Evolutionary conservation across 2,329 filamentous ascomycete species (phyloP).

Genomic region (Fusarium pseudonygamai): DNA sequence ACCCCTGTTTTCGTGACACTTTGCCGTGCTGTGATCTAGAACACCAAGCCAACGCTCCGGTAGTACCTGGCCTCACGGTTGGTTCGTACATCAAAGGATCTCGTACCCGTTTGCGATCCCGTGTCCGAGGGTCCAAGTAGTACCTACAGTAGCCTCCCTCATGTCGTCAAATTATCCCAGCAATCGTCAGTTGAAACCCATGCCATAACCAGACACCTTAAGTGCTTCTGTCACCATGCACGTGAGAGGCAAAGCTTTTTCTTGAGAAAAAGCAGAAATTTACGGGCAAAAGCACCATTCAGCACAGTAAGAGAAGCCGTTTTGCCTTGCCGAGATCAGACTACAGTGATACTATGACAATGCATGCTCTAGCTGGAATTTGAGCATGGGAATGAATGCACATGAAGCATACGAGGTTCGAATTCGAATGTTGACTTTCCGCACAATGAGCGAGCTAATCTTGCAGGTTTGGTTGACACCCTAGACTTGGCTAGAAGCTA

Average conservation of each 20-base stretch:
- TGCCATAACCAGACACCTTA: neutral
- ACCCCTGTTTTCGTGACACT: constrained; percentile 21
- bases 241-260: neutral
- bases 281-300: neutral
- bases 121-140: neutral
- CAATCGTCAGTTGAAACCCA: neutral
- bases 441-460: neutral
- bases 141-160: constrained; percentile 23
- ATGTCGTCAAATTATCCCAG: neutral
- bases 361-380: neutral
- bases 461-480: neutral
- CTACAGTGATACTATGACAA: neutral
- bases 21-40: constrained; percentile 11
- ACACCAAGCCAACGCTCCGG: constrained; percentile 5
- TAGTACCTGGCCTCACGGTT: constrained; percentile 13
- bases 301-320: neutral
- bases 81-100: constrained; percentile 19
- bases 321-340: neutral
- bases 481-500: neutral
- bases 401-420: neutral
- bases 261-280: neutral
- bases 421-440: neutral
- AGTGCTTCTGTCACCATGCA: neutral
- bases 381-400: neutral
- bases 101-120: constrained; percentile 3